Percentiles rank a stretch among this genome's conserved stretches.
These are phyloP conservation scores for Tetrahymena thermophila DNA, from an alignment of 73 alveolate species.

Conservation along the genomic window DNA sequence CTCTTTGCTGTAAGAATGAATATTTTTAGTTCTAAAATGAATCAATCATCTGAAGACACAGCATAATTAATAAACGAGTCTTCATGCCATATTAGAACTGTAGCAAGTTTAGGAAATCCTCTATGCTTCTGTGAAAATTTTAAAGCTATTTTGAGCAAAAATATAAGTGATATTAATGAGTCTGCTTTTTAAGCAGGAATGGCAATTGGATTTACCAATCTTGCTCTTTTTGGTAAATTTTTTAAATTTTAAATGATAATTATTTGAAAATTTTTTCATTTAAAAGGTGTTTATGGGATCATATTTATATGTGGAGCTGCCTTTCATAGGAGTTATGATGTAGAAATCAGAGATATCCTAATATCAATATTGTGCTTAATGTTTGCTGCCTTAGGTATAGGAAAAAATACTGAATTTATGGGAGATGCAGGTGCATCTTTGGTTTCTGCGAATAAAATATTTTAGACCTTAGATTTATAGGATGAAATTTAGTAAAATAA, in stretches of 20 bases:
- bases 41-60: neutral
- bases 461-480: neutral
- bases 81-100: neutral
- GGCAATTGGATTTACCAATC: neutral
- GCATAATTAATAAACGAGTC: neutral
- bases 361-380: neutral
- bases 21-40: neutral
- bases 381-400: neutral
- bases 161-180: neutral
- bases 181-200: neutral
- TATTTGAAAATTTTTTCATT: neutral
- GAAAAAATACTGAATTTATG: neutral
- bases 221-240: neutral
- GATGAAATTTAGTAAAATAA: neutral
- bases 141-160: neutral
- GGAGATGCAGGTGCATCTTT: neutral
- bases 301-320: neutral
- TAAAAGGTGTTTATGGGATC: neutral
- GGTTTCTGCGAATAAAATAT: neutral
- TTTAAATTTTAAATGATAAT: neutral
- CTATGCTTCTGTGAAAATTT: neutral
- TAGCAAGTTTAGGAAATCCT: neutral
- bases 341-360: neutral
- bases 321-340: neutral
- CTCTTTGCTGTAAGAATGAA: constrained; percentile 6